Conservation (phyloP, 352 stramenopile genomes). For the Discostella stelligera region DNA sequence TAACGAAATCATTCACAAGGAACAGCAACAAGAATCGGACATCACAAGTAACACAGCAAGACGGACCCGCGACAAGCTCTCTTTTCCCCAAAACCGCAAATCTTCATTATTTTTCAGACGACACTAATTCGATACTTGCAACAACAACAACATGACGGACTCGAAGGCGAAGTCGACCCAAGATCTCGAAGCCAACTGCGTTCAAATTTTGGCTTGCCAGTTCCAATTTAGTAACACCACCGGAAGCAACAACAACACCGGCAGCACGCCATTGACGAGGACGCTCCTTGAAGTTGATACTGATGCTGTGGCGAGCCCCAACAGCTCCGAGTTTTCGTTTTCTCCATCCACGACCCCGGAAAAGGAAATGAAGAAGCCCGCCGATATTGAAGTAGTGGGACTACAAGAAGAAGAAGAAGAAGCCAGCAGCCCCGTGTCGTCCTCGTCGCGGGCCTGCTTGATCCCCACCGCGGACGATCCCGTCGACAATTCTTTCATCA, state of each 20-base stretch:
- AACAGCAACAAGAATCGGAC: no score
- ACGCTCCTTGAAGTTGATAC: neutral
- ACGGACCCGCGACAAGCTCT: no score
- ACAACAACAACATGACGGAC: no score
- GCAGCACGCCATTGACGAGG: neutral
- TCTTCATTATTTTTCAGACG: no score
- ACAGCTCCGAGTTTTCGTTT: no score
- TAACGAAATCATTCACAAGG: no score
- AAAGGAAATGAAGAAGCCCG: neutral
- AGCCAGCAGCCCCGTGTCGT: neutral
- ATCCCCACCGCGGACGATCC: conserved; percentile 6
- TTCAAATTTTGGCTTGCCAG: neutral
- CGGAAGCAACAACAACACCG: neutral
- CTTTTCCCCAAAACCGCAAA: no score
- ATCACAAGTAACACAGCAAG: no score
- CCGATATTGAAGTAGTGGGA: neutral
- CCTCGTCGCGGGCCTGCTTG: neutral
- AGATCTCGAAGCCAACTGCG: neutral
- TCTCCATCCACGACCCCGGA: neutral
- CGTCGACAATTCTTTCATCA: conserved; percentile 6
- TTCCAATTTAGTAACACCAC: neutral
- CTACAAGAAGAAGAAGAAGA: no score
- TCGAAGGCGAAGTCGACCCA: neutral
- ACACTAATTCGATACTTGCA: no score
- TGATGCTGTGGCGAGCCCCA: no score